These are phyloP conservation scores for Linaria vulgaris DNA, from an alignment of 257 asterid species.

Conservation along the genomic window DNA sequence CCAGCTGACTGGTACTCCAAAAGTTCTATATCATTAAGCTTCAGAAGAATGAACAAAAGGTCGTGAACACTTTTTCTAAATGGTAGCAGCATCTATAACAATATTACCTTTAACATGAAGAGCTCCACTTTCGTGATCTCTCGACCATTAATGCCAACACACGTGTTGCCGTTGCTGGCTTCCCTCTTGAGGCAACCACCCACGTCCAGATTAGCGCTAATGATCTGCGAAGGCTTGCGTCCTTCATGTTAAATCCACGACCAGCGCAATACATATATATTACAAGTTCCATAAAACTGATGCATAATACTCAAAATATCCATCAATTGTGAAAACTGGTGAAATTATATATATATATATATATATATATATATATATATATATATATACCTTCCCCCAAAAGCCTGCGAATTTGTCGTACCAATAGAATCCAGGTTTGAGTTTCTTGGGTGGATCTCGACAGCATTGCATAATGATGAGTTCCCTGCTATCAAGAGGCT, in stretches of 20 bases:
- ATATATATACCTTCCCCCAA: conserved; percentile 63
- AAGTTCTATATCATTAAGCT: no score
- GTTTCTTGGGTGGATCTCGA: conserved; percentile 49
- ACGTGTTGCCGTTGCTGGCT: conserved; percentile 7
- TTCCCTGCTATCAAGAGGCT: conserved; percentile 46
- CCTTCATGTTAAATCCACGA: conserved; percentile 10
- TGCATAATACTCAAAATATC: no score
- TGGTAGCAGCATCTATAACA: no score
- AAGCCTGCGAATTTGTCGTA: conserved; percentile 63
- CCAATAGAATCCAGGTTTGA: conserved; percentile 55
- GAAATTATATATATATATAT: no score
- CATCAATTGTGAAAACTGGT: no score
- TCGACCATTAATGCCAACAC: neutral
- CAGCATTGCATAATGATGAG: conserved; percentile 40
- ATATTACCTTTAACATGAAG: neutral
- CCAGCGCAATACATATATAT: neutral
- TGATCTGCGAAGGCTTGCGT: conserved; percentile 12
- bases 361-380: no score
- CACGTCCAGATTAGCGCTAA: neutral
- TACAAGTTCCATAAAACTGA: no score
- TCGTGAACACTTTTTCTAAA: no score
- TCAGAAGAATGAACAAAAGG: no score
- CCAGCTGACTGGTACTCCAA: conserved; percentile 52
- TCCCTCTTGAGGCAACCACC: neutral
- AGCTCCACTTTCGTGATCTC: conserved; percentile 14